Evolutionary conservation across 257 asterid species (phyloP).

Genomic region (Capsicum chinense): DNA sequence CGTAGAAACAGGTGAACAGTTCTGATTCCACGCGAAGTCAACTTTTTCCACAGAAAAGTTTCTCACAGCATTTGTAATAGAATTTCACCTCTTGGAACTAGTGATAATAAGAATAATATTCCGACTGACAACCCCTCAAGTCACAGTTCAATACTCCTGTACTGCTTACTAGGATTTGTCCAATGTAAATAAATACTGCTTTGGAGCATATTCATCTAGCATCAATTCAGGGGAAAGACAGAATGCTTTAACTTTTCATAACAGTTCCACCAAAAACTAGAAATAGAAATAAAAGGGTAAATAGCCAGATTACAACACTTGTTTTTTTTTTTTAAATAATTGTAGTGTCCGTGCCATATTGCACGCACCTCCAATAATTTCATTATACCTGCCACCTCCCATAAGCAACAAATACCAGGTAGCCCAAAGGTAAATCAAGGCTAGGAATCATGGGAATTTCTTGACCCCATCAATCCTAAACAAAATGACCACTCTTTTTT

Average conservation of each 20-base stretch:
- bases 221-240: background rate
- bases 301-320: background rate
- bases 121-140: background rate
- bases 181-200: background rate
- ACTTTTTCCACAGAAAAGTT: background rate
- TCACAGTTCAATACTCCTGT: background rate
- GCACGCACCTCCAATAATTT: no score
- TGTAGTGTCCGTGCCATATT: no score
- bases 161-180: background rate
- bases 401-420: no score
- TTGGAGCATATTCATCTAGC: background rate
- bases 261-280: background rate
- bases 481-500: background rate
- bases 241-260: conserved; percentile 8
- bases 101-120: background rate
- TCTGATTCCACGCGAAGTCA: background rate
- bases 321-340: background rate
- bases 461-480: background rate
- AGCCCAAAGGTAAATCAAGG: no score
- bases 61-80: conserved; percentile 6
- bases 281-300: background rate
- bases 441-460: background rate
- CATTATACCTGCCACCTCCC: no score
- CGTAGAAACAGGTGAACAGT: background rate
- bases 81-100: background rate